Evolutionary conservation across 495 filamentous ascomycete genomes (phyloP), one percentile per base, ranked within the genome.

Genomic region (Neurospora sp.): DNA sequence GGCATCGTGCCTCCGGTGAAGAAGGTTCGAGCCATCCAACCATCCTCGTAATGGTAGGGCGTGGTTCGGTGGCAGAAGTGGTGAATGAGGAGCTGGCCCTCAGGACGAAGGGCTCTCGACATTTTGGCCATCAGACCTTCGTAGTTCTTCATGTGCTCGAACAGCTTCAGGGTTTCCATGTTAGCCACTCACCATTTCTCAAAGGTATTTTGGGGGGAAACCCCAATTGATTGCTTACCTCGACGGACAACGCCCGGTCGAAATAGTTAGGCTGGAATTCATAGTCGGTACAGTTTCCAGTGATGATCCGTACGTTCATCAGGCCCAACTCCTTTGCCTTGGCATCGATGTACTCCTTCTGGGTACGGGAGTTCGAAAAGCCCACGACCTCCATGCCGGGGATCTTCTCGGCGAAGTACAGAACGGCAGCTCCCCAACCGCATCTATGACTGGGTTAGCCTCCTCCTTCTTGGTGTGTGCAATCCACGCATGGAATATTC

Each of bases 101-200:
- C 82, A 5, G 87, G 85, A 75, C 85, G 87, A 71, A 91, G 77
- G 10, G 87, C 82, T 40, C 85, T 80, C 10, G 83, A 70, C 59
- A 90, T 76, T 76, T 91, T 91, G 14, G 83, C 85, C 83, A 91
- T 85, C 41, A 92, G 85, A 9, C 87, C 79, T 72, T 89, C 84
- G 81, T 91, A 91, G 74, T 91, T 92, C 77, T 92, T 92, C 89
- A 92, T 91, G 77, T 92, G 90, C 77, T 92, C 90, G 76, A 92
- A 90, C 31, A 92, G 83, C 84, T 83, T 22, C 4, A 18, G 5
- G 53, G 45, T 5, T 1, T 1, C 7, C 27, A 20, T 37, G 42
- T 73, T 16, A 73, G 69, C 39, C 44, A 39, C 4, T 18, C 9
- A 9, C 38, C 1, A 22, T 8, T 41, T 16, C 22, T 27, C 10